These are phyloP conservation scores for Xylaria arbuscula DNA, from an alignment of 2,329 filamentous ascomycete species.

Conservation along the genomic window DNA sequence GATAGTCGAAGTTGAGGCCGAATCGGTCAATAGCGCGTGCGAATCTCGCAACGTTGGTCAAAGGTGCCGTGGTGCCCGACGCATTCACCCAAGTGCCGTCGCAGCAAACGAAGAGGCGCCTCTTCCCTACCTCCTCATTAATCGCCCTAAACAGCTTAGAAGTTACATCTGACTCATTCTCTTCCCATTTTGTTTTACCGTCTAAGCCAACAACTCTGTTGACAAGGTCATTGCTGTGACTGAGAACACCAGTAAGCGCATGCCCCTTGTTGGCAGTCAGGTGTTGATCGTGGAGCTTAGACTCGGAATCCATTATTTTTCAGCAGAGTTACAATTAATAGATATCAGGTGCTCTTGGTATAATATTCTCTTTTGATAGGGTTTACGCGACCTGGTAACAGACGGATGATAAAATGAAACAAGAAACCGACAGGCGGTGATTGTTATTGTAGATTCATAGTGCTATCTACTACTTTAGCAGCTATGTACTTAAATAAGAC, in stretches of 20 bases:
- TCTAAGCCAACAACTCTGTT: background rate
- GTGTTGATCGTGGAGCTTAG: conserved; percentile 1
- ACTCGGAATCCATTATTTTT: conserved; percentile 4
- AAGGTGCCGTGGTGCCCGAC: conserved; percentile 19
- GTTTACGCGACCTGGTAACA: too few relatives aligned
- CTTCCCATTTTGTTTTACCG: background rate
- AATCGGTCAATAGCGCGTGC: conserved; percentile 34
- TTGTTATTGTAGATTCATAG: background rate
- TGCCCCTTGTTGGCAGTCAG: conserved; percentile 9
- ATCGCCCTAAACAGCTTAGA: conserved; percentile 21
- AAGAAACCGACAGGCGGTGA: background rate
- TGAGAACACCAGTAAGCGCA: conserved; percentile 16
- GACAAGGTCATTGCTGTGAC: conserved; percentile 17
- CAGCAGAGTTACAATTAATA: background rate
- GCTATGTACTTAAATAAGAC: background rate
- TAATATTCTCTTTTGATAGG: background rate
- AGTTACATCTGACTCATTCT: background rate
- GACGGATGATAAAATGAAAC: background rate
- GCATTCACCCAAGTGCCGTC: conserved; percentile 39
- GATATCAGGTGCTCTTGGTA: background rate
- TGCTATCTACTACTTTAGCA: background rate
- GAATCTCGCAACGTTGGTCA: conserved; percentile 40
- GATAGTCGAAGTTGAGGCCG: conserved; percentile 15
- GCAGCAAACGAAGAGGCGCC: conserved; percentile 37
- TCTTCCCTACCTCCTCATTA: conserved; percentile 22